A percentile compares a stretch with the other conserved stretches of the same genome.
Evolutionary conservation across 345 rosid species (phyloP).

Genomic region (Dovyalis caffra): DNA sequence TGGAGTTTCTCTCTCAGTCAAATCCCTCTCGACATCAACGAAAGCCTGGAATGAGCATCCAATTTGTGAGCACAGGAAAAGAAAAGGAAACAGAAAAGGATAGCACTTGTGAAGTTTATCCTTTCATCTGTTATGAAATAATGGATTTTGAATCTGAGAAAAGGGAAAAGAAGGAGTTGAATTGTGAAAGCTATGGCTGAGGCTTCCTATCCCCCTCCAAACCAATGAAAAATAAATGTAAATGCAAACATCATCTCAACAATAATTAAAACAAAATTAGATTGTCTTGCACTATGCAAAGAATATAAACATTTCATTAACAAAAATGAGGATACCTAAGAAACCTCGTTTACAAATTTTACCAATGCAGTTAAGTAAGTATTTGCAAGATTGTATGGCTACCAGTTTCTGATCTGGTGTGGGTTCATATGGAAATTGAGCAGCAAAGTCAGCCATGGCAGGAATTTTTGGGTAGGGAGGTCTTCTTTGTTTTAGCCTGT

Average conservation of each 20-base stretch:
- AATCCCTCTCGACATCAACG: slow-evolving; percentile 83
- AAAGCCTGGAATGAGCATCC: slow-evolving; percentile 68
- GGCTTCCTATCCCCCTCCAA: slow-evolving; percentile 1
- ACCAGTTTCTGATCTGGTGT: slow-evolving; percentile 93
- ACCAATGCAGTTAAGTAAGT: slow-evolving; percentile 1
- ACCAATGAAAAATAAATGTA: neutral
- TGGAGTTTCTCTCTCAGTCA: slow-evolving; percentile 89
- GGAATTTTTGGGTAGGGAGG: slow-evolving; percentile 72
- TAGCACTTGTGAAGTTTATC: neutral
- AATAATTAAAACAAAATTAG: neutral
- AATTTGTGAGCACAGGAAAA: slow-evolving; percentile 22
- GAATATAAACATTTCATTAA: neutral
- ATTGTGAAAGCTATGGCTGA: neutral
- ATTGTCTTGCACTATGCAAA: neutral
- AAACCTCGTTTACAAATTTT: neutral
- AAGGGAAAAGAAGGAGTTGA: neutral
- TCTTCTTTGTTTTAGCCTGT: slow-evolving; percentile 83
- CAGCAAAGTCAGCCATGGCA: slow-evolving; percentile 59
- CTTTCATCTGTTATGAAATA: neutral
- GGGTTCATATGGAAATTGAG: slow-evolving; percentile 77
- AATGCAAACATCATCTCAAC: neutral
- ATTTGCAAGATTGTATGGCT: neutral
- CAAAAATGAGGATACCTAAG: neutral
- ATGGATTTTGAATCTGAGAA: neutral
- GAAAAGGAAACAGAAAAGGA: neutral